Percentiles rank a stretch among this genome's conserved stretches.
Conservation (phyloP, 768 basidiomycete genomes). For the Hericium coralloides region DNA sequence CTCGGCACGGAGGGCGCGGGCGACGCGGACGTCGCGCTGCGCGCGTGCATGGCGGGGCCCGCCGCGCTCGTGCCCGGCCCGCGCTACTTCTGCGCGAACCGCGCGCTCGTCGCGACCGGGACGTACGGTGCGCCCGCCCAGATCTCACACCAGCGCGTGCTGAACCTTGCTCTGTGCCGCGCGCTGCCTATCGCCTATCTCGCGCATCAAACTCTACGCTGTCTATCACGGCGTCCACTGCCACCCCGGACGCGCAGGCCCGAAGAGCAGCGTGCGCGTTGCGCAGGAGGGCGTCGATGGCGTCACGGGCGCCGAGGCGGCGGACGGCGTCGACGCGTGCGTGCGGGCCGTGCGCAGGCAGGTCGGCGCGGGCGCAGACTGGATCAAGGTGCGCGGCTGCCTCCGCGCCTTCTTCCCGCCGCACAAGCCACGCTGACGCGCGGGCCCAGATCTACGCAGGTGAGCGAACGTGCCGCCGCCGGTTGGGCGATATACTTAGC, state of each 20-base stretch:
- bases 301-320: constrained; percentile 47
- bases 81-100: constrained; percentile 49
- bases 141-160: not conserved
- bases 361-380: constrained; percentile 57
- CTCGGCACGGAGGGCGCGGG: constrained; percentile 61
- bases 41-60: constrained; percentile 42
- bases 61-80: constrained; percentile 50
- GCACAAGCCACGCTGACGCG: not conserved
- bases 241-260: constrained; percentile 37
- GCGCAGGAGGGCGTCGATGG: constrained; percentile 47
- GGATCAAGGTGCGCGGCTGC: constrained; percentile 45
- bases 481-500: not conserved
- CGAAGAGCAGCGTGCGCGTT: constrained; percentile 37
- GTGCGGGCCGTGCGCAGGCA: constrained; percentile 48
- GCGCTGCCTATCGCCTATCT: too few species aligned
- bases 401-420: not conserved
- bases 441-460: constrained; percentile 41
- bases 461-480: constrained; percentile 13
- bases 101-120: constrained; percentile 53
- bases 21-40: constrained; percentile 50
- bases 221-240: not conserved
- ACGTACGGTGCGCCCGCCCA: constrained; percentile 38
- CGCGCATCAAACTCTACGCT: not conserved
- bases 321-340: constrained; percentile 49
- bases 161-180: not conserved